phyloP scores from a whole-genome alignment of 2,329 filamentous ascomycete genomes.

The Cryphonectria parasitica region DNA sequence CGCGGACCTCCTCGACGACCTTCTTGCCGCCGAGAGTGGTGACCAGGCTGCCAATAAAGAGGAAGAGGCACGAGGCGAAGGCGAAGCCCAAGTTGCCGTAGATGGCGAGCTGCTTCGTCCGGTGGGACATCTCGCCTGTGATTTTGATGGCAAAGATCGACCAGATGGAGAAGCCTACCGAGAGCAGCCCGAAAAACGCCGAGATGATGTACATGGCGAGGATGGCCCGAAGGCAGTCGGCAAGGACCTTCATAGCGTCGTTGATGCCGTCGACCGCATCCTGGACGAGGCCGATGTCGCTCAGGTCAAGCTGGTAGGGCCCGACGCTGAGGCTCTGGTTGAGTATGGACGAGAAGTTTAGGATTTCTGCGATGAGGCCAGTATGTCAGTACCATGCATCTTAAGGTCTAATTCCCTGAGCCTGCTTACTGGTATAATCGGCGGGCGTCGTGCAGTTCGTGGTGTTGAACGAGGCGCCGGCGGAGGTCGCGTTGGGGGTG shows the following conservation, averaged over 20 bases:
- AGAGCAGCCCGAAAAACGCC: conserved; percentile 28
- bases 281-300: conserved; percentile 30
- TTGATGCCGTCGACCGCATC: conserved; percentile 29
- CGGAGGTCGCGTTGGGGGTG: conserved; percentile 34
- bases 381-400: background rate
- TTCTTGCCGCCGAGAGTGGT: conserved; percentile 47
- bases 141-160: conserved; percentile 26
- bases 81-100: conserved; percentile 44
- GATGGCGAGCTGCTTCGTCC: conserved; percentile 13
- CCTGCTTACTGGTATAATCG: conserved; percentile 18
- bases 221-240: conserved; percentile 27
- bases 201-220: conserved; percentile 32
- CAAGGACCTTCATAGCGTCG: conserved; percentile 28
- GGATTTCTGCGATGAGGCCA: conserved; percentile 8
- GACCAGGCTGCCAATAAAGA: conserved; percentile 49
- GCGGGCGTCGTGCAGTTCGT: conserved; percentile 34
- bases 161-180: conserved; percentile 28
- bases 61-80: conserved; percentile 41
- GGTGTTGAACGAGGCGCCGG: conserved; percentile 33
- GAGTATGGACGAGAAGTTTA: conserved; percentile 31
- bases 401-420: background rate
- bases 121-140: conserved; percentile 5
- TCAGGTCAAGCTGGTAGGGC: conserved; percentile 30
- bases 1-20: conserved; percentile 47
- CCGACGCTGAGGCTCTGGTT: conserved; percentile 31